phyloP scores from a whole-genome alignment of 2,329 filamentous ascomycete species.

The Talaromyces albobiverticillius region DNA sequence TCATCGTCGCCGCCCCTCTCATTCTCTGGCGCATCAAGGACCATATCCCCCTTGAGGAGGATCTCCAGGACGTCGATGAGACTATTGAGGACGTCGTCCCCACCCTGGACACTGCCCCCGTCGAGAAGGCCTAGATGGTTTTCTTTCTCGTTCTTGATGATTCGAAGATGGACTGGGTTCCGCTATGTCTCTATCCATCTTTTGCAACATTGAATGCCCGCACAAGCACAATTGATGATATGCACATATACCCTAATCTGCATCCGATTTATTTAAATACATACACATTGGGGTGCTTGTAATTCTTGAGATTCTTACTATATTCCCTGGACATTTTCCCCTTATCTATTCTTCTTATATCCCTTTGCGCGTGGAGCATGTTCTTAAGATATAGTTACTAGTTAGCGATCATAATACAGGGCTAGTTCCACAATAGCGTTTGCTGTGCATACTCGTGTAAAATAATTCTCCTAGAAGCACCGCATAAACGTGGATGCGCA shows the following conservation, averaged over 20 bases:
- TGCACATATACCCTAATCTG: background rate
- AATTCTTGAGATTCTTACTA: background rate
- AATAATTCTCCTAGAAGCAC: too few relatives aligned
- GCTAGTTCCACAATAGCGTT: too few relatives aligned
- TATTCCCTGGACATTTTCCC: background rate
- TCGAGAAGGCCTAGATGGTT: background rate
- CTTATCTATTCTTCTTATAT: too few relatives aligned
- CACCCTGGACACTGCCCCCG: conserved; percentile 3
- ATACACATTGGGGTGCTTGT: background rate
- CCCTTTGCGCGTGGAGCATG: too few relatives aligned
- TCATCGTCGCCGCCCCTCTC: conserved; percentile 72
- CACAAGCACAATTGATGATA: background rate
- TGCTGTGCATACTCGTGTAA: too few relatives aligned
- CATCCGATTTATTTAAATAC: background rate
- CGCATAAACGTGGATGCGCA: too few relatives aligned
- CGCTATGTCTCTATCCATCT: background rate
- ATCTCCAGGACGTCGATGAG: conserved; percentile 78
- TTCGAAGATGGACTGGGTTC: background rate
- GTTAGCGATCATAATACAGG: too few relatives aligned
- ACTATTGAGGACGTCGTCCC: conserved; percentile 66
- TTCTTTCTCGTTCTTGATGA: background rate
- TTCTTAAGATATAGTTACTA: too few relatives aligned
- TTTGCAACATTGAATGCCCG: background rate
- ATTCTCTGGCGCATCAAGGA: conserved; percentile 75
- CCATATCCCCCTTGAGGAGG: conserved; percentile 69